A percentile compares a stretch with the other conserved stretches of the same genome.
These are phyloP conservation scores for Pichia cabralensis DNA, from an alignment of 805 yeast species.

Conservation along the genomic window DNA sequence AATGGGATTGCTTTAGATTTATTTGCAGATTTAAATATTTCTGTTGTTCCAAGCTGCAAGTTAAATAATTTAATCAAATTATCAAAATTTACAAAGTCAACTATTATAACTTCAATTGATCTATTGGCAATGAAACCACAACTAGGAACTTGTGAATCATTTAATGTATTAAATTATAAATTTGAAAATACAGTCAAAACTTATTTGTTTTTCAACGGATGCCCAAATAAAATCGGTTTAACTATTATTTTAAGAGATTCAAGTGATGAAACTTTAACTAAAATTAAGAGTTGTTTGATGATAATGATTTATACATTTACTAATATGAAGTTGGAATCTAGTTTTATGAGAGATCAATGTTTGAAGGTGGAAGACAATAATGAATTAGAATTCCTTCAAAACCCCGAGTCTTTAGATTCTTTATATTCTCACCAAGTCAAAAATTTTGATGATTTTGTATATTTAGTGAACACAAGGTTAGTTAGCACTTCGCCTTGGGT, in stretches of 20 bases:
- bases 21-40: slow-evolving; percentile 63
- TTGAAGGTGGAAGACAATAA: slow-evolving; percentile 26
- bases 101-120: slow-evolving; percentile 78
- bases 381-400: slow-evolving; percentile 2
- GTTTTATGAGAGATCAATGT: slow-evolving; percentile 61
- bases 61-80: slow-evolving; percentile 73
- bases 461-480: slow-evolving; percentile 35
- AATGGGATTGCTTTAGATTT: slow-evolving; percentile 73
- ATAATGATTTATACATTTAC: slow-evolving; percentile 72
- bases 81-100: slow-evolving; percentile 72
- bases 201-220: slow-evolving; percentile 71
- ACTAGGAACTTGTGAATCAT: slow-evolving; percentile 64
- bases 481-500: slow-evolving; percentile 85
- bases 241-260: slow-evolving; percentile 85
- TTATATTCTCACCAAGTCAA: slow-evolving; percentile 14
- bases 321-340: slow-evolving; percentile 71
- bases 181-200: slow-evolving; percentile 52
- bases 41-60: slow-evolving; percentile 75
- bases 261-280: slow-evolving; percentile 46
- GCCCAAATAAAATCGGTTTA: slow-evolving; percentile 64
- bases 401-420: slow-evolving; percentile 11
- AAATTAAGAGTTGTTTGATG: slow-evolving; percentile 69
- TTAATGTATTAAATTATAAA: slow-evolving; percentile 62
- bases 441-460: slow-evolving; percentile 23
- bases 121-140: slow-evolving; percentile 62